These are phyloP conservation scores for Myriosclerotinia duriaeana DNA, from an alignment of 2,329 filamentous ascomycete genomes.

Conservation along the genomic window DNA sequence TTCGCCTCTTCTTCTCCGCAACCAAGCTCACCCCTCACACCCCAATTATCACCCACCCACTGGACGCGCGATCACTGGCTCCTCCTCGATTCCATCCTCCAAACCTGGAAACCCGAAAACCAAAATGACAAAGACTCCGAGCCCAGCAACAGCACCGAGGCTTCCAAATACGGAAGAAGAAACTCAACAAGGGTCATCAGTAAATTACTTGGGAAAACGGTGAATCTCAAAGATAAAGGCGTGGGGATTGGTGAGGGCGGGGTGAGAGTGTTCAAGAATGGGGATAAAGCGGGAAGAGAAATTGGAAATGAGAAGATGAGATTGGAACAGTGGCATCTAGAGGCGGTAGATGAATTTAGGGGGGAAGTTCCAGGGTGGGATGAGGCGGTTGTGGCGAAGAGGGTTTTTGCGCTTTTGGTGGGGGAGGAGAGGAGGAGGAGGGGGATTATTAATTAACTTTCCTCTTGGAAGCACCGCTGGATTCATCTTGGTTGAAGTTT, in stretches of 20 bases:
- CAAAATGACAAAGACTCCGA: conserved; percentile 14
- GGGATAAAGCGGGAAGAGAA: conserved; percentile 8
- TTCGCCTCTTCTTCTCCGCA: conserved; percentile 40
- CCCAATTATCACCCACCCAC: conserved; percentile 32
- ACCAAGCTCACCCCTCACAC: conserved; percentile 28
- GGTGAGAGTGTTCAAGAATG: neutral
- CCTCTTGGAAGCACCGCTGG: too few relatives aligned
- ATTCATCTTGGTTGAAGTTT: neutral
- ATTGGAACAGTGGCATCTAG: conserved; percentile 41
- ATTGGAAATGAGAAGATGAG: conserved; percentile 32
- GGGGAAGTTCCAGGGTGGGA: conserved; percentile 39
- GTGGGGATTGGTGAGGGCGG: conserved; percentile 6
- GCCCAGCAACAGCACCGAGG: conserved; percentile 7
- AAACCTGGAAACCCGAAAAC: conserved; percentile 36
- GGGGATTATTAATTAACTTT: conserved; percentile 1
- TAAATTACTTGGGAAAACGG: conserved; percentile 37
- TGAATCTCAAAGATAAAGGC: conserved; percentile 25
- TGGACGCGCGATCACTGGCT: conserved; percentile 40
- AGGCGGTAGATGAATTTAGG: conserved; percentile 40
- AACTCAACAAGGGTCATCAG: conserved; percentile 39
- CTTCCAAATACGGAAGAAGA: conserved; percentile 27
- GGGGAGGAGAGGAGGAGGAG: conserved; percentile 34
- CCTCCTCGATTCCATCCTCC: conserved; percentile 36
- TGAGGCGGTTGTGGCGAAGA: conserved; percentile 38
- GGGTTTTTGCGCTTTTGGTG: conserved; percentile 37